Evolutionary conservation across 1,284 basidiomycete species (phyloP), one percentile per base, ranked within the genome.

Genomic region (Nidula niveotomentosa): DNA sequence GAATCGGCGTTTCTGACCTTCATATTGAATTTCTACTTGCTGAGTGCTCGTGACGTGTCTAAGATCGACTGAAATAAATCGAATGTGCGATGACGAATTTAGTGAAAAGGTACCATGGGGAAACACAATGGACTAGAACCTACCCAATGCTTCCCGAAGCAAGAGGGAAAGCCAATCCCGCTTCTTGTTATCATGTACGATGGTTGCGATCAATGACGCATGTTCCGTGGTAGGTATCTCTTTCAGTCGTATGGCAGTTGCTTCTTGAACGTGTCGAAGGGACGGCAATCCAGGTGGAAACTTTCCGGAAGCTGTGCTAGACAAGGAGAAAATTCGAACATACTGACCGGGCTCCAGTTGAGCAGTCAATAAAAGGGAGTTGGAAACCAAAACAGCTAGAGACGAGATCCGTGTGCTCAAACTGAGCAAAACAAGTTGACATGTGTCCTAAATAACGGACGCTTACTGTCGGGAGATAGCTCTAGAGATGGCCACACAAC

Each of bases 401-500:
- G 49, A 58, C 36, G 51, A 60, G 55, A 52, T 50, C 57, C 58
- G 41, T 45, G 46, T 56, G 51, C 23, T 55, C 51, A 57, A 61
- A 56, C 53, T 68, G 56, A 63, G 58, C 51, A 57, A 60, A 48
- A 49, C 36, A 57, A 51, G 49, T 62, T 59, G 53, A 57, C 57
- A 50, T 56, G 50, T 59, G 46, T 56, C 30, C 46, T 5, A 56
- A 45, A 18, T 44, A 55, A 48, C 49, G 41, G 39, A 55, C 60
- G 73, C 82, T 62, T 66, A 87, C 89, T 72, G 56, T 85, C 79
- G 54, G 75, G 75, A 35, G 81, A 64, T 54, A 86, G 57, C 6
- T 89, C 85, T 36, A 76, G 61, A 33, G 84, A 86, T 8, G 89
- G 88, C 90, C 90, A 92, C 60, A 80, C 78, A 47, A 85, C 71